These are phyloP conservation scores for Orbilia quercus DNA, from an alignment of 2,329 filamentous ascomycete genomes.

Conservation along the genomic window DNA sequence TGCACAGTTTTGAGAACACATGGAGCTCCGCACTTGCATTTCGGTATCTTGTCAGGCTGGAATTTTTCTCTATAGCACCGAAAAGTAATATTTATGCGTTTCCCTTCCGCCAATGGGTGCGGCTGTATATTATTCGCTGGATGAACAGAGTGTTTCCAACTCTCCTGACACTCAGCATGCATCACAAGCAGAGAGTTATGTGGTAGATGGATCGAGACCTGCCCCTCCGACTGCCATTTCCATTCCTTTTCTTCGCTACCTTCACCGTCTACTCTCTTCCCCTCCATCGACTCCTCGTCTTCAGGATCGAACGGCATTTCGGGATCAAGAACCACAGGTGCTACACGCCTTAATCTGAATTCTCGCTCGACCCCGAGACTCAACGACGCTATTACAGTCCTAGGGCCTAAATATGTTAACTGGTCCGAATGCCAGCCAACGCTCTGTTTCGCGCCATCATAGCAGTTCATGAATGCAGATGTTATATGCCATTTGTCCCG, in stretches of 20 bases:
- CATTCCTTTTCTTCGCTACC: slow-evolving; percentile 60
- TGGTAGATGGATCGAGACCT: slow-evolving; percentile 91
- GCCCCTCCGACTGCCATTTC: slow-evolving; percentile 71
- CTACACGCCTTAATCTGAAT: slow-evolving; percentile 83
- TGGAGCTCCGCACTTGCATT: slow-evolving; percentile 78
- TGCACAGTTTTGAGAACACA: slow-evolving; percentile 65
- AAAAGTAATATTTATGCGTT: slow-evolving; percentile 93
- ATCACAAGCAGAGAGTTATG: slow-evolving; percentile 95
- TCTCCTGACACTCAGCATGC: slow-evolving; percentile 98
- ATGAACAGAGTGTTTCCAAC: slow-evolving; percentile 87
- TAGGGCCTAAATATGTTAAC: slow-evolving; percentile 89
- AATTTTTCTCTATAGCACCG: slow-evolving; percentile 82
- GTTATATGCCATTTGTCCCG: slow-evolving; percentile 79
- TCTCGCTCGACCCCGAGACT: slow-evolving; percentile 92
- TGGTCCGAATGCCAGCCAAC: slow-evolving; percentile 97
- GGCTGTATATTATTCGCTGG: slow-evolving; percentile 81
- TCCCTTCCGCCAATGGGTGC: slow-evolving; percentile 82
- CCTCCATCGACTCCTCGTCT: slow-evolving; percentile 1
- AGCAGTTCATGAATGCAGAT: slow-evolving; percentile 94
- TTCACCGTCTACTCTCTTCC: neutral
- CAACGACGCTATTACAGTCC: slow-evolving; percentile 86
- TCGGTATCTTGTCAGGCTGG: slow-evolving; percentile 80
- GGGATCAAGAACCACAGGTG: slow-evolving; percentile 70
- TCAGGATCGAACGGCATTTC: slow-evolving; percentile 46
- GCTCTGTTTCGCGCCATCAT: slow-evolving; percentile 80